phyloP scores from a whole-genome alignment of 139 green algal genomes.

The Zygnema circumcarinatum region DNA sequence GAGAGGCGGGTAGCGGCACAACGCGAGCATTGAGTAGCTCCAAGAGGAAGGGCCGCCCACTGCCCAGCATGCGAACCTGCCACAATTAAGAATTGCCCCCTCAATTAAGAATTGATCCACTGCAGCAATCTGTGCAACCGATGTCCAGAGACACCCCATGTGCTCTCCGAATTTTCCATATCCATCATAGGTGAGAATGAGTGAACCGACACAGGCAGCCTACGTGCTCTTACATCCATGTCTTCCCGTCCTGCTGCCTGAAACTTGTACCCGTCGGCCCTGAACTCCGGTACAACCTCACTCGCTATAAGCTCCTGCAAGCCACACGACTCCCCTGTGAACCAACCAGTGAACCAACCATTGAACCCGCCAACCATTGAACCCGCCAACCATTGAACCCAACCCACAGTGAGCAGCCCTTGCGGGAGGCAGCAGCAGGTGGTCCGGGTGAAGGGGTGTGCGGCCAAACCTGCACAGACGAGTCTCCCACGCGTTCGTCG shows the following conservation, averaged over 20 bases:
- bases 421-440: too few relatives aligned
- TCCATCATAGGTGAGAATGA: too few relatives aligned
- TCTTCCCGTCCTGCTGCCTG: constrained; percentile 52
- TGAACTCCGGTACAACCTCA: constrained; percentile 35
- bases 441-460: background rate
- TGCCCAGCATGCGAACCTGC: constrained; percentile 58
- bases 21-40: constrained; percentile 38
- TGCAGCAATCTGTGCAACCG: too few relatives aligned
- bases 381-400: background rate
- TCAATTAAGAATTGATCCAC: background rate
- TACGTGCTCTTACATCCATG: constrained; percentile 57
- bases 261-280: constrained; percentile 52
- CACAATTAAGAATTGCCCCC: background rate
- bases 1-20: background rate
- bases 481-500: constrained; percentile 43
- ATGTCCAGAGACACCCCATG: too few relatives aligned
- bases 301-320: constrained; percentile 52
- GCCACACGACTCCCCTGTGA: too few relatives aligned
- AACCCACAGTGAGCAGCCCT: too few relatives aligned
- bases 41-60: constrained; percentile 48
- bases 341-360: background rate
- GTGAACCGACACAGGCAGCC: too few relatives aligned
- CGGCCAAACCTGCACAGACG: constrained; percentile 43
- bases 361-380: background rate
- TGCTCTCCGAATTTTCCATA: too few relatives aligned